Evolutionary conservation across 768 basidiomycete genomes (phyloP), one percentile per base, ranked within the genome.

Genomic region (Trametes cingulata): DNA sequence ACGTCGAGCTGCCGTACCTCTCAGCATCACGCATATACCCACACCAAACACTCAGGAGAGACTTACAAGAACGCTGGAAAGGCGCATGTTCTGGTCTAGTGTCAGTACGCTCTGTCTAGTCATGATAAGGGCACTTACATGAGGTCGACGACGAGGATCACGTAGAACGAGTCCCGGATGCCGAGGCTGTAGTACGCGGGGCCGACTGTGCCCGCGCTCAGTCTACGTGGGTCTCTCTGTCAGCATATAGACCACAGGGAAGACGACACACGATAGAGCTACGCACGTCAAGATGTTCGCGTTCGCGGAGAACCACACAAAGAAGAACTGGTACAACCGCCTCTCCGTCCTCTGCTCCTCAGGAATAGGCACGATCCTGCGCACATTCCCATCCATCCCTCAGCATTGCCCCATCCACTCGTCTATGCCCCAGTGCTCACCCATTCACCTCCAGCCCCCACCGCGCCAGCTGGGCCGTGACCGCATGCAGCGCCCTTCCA

Each of bases 301-400:
- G 67, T 88, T 88, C 57, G 82, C 80, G 3, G 87, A 83, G 66
- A 88, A 85, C 88, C 87, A 89, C 3, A 87, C 75, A 63, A 85
- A 85, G 75, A 88, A 88, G 63, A 87, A 70, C 61, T 88, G 86
- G 66, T 82, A 82, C 48, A 82, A 78, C 36, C 85, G 80, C 22
- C 73, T 78, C 65, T 88, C 86, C 10, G 67, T 77, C 39, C 87
- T 78, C 48, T 82, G 74, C 40, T 80, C 80, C 0, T 69, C 61
- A 3, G 81, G 70, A 0, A 82, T 78, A 2, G 87, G 88, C n/a
- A 76, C 69, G 22, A 84, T 87, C 0, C 86, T 85, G 20, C 8
- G 10, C 1, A 48, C 25, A 33, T 33, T 5, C 4, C 29, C 29
- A n/a, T n/a, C 29, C 29, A 33, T 10, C 29, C 2, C 14, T 4